Conservation (phyloP, 768 basidiomycete genomes). For the Pleurotus eryngii region DNA sequence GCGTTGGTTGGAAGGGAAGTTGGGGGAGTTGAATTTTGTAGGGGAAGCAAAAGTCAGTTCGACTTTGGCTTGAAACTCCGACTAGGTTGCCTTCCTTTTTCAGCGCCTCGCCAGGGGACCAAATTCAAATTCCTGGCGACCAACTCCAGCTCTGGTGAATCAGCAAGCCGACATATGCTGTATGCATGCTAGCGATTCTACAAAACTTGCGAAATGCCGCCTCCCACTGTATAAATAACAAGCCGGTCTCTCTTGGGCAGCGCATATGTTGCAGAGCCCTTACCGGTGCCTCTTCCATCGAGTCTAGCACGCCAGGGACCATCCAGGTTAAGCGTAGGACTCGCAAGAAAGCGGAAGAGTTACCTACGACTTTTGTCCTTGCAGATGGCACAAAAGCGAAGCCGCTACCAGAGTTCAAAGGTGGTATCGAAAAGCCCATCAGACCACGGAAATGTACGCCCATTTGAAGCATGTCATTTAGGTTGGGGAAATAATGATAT, state of each 20-base stretch:
- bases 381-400: constrained; percentile 40
- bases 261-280: too few relatives aligned
- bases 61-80: constrained; percentile 39
- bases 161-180: neutral
- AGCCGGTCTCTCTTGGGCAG: too few relatives aligned
- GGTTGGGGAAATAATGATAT: neutral
- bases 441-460: constrained; percentile 2
- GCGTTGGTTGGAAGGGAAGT: constrained; percentile 13
- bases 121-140: constrained; percentile 15
- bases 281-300: too few relatives aligned
- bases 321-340: constrained; percentile 20
- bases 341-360: constrained; percentile 53
- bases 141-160: constrained; percentile 2
- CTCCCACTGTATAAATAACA: constrained; percentile 3
- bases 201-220: constrained; percentile 2
- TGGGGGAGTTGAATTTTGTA: constrained; percentile 23
- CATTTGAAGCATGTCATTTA: neutral
- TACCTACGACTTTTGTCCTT: constrained; percentile 46
- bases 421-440: constrained; percentile 19
- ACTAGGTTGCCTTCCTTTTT: constrained; percentile 14
- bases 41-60: constrained; percentile 28
- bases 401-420: constrained; percentile 41
- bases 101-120: constrained; percentile 20
- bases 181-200: constrained; percentile 6
- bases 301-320: too few relatives aligned